phyloP scores from a whole-genome alignment of 139 green algal genomes.

The Mesotaenium endlicherianum region DNA sequence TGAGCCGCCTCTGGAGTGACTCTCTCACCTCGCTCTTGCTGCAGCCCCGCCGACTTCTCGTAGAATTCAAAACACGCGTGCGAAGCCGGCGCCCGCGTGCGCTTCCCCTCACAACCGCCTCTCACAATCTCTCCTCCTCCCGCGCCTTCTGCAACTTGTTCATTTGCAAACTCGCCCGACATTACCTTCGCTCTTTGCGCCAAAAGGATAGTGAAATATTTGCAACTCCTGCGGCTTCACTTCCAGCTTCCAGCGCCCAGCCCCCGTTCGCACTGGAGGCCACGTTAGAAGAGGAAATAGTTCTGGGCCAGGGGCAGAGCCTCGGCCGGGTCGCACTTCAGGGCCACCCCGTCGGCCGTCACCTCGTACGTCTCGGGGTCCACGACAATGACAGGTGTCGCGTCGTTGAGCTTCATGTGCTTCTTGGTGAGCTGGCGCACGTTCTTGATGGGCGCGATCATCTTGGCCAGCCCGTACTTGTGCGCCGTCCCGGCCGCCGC shows the following conservation, averaged over 20 bases:
- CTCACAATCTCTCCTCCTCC: neutral
- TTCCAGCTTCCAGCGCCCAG: neutral
- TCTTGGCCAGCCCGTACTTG: constrained; percentile 52
- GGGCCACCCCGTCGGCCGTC: constrained; percentile 52
- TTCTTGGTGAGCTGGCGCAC: constrained; percentile 51
- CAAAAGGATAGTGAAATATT: too few species aligned
- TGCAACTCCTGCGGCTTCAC: too few species aligned
- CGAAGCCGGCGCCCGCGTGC: too few species aligned
- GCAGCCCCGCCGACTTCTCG: too few species aligned
- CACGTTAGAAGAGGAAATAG: constrained; percentile 57
- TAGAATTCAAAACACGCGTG: too few species aligned
- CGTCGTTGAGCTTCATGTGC: constrained; percentile 58
- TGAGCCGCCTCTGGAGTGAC: too few species aligned
- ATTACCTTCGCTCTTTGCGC: too few species aligned
- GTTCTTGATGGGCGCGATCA: constrained; percentile 25
- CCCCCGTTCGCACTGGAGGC: neutral
- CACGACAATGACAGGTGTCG: constrained; percentile 50
- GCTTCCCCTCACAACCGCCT: neutral
- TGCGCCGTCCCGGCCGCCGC: constrained; percentile 12
- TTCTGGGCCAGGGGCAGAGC: constrained; percentile 54
- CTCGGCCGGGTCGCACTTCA: constrained; percentile 48
- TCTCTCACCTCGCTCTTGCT: too few species aligned
- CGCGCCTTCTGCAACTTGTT: neutral
- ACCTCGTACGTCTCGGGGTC: constrained; percentile 63
- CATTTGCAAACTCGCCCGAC: too few species aligned